A percentile compares a stretch with the other conserved stretches of the same genome.
phyloP scores from a whole-genome alignment of 352 stramenopile species.

The Phytophthora pisi region DNA sequence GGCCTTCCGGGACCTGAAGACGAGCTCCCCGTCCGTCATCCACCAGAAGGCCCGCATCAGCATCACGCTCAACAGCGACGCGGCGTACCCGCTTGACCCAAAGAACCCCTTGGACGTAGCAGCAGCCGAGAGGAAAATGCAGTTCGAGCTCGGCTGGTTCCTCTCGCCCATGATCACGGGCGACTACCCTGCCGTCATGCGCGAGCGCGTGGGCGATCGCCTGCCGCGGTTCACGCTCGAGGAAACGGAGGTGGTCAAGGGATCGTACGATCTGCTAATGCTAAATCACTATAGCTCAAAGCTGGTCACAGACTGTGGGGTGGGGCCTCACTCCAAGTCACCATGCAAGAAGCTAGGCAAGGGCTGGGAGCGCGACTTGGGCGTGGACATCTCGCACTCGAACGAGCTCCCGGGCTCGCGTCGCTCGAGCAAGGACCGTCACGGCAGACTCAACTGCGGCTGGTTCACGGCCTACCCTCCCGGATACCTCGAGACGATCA shows the following conservation, averaged over 20 bases:
- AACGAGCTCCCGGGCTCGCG: constrained; percentile 69
- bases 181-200: constrained; percentile 93
- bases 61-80: constrained; percentile 91
- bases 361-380: constrained; percentile 58
- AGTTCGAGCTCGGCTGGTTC: constrained; percentile 93
- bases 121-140: constrained; percentile 84
- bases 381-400: constrained; percentile 56
- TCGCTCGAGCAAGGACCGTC: constrained; percentile 43
- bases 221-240: constrained; percentile 88
- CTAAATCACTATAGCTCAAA: constrained; percentile 94
- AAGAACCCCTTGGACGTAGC: constrained; percentile 46
- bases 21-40: constrained; percentile 26
- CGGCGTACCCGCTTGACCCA: constrained; percentile 75
- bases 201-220: constrained; percentile 69
- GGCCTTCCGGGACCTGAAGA: constrained; percentile 84
- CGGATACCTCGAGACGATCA: constrained; percentile 63
- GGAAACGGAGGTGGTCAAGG: constrained; percentile 70
- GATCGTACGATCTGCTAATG: constrained; percentile 93
- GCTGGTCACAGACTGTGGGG: constrained; percentile 56
- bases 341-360: constrained; percentile 45
- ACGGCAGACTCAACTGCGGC: constrained; percentile 50
- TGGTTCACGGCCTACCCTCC: constrained; percentile 61
- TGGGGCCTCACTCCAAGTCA: constrained; percentile 30
- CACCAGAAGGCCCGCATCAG: constrained; percentile 79
- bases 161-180: constrained; percentile 88